Evolutionary conservation across 345 rosid species (phyloP).

Genomic region (Conringia planisiliqua): DNA sequence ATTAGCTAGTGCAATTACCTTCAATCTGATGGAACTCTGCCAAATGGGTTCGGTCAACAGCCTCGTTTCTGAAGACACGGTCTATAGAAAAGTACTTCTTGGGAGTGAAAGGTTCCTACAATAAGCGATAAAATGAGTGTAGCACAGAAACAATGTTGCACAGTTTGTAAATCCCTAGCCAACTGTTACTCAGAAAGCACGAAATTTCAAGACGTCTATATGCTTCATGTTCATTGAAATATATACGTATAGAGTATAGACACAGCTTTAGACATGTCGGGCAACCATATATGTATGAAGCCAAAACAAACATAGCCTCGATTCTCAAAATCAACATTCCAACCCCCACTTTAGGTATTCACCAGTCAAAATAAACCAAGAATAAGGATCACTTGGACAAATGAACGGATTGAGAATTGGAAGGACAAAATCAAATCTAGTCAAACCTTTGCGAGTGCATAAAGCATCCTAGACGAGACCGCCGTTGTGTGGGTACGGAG

Average conservation of each 20-base stretch:
- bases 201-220: background rate
- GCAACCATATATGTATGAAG: background rate
- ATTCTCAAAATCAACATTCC: background rate
- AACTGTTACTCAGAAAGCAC: background rate
- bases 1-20: slow-evolving; percentile 47
- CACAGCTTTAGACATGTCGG: background rate
- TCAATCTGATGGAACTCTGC: slow-evolving; percentile 99
- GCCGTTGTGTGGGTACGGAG: slow-evolving; percentile 96
- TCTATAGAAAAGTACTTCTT: slow-evolving; percentile 93
- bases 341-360: background rate
- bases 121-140: background rate
- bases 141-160: background rate
- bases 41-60: slow-evolving; percentile 91
- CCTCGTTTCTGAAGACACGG: slow-evolving; percentile 98
- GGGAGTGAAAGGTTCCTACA: slow-evolving; percentile 62
- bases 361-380: background rate
- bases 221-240: background rate
- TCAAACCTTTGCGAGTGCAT: slow-evolving; percentile 76
- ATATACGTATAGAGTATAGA: background rate
- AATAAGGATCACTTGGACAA: background rate
- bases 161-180: background rate
- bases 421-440: background rate
- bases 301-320: background rate
- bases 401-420: background rate
- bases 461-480: slow-evolving; percentile 87